Evolutionary conservation across 129 eudicot species (phyloP).

Genomic region (Dittrichia graveolens): DNA sequence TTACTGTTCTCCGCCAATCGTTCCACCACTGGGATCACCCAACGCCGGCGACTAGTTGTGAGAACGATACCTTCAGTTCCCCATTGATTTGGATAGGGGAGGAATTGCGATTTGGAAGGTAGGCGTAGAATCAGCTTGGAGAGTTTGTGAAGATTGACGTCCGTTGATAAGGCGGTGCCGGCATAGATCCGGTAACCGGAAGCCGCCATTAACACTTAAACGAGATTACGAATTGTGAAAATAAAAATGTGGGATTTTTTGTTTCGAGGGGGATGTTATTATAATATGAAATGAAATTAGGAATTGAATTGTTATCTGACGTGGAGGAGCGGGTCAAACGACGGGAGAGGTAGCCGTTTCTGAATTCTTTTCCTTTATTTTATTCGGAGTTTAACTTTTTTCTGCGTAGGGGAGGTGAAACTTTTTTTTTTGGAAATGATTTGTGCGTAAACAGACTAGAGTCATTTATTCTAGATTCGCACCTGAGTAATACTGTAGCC

Average conservation of each 20-base stretch:
- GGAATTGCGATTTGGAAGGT: constrained; percentile 22
- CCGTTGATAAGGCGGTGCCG: constrained; percentile 27
- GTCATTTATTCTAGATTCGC: too few species aligned
- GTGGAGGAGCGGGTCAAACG: constrained; percentile 8
- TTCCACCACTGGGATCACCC: constrained; percentile 11
- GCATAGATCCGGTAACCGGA: constrained; percentile 27
- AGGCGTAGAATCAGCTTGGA: background rate
- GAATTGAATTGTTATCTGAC: constrained; percentile 19
- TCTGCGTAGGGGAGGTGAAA: too few species aligned
- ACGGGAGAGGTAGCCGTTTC: constrained; percentile 20
- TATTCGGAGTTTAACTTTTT: background rate
- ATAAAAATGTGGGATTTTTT: background rate
- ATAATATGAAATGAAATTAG: background rate
- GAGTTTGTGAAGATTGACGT: background rate
- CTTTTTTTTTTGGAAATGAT: too few species aligned
- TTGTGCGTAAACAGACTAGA: too few species aligned
- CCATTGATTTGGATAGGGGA: constrained; percentile 19
- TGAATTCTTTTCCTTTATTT: constrained; percentile 18
- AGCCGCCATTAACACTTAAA: constrained; percentile 25
- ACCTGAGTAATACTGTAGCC: too few species aligned
- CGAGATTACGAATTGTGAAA: background rate
- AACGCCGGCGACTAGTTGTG: background rate
- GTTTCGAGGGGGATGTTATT: too few species aligned
- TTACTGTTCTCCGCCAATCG: constrained; percentile 10
- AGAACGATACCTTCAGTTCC: background rate